Base-by-base conservation (phyloP, 2,329 filamentous ascomycete species). In the Escovopsis weberi region DNA sequence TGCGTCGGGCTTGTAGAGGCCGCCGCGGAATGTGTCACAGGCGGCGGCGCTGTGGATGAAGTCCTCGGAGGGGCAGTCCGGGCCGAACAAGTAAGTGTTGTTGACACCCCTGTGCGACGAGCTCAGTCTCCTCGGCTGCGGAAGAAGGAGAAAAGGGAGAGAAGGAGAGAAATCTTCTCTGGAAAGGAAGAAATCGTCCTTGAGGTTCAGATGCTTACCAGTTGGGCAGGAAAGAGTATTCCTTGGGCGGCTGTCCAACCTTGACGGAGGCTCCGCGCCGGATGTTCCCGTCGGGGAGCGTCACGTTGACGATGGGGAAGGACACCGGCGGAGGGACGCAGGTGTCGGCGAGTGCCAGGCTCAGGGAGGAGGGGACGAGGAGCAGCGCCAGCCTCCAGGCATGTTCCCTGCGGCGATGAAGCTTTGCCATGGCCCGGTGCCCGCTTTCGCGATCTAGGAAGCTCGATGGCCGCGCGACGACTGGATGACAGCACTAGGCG, bases 31-130 rank as follows among this genome's bases (percentile, higher is more conserved):
- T 2, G 48, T 48, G 12, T 36, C 26, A 30, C 47, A 50, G 11
- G 37, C 33, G 12, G 15, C 40, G 12, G 39, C 43, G 9, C 28
- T 30, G 12, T 36, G 10, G 19, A 12, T n/a, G 30, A 30, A 11
- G 6, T 26, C 6, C n/a, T 32, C 4, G 8, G 26, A 18, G 12
- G 40, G 19, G 19, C 47, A 50, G 1, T 33, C 12, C 4, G 48
- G 45, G 0, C 47, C 48, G 33, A 44, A 50, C 15, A 50, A 15
- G 11, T 47, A 47, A 0, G 48, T 44, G 38, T 48, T 49, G 28
- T 48, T 48, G 30, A 35, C 39, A 2, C 35, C 9, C 46, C 48
- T 15, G 15, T 15, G 15, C 15, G 15, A 15, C 15, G 15, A 15
- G 15, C 15, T 15, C 15, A 15, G 15, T 15, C 15, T 15, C 15